Evolutionary conservation across 108 stramenopile species (phyloP).

Genomic region (Nitzschia sp.): DNA sequence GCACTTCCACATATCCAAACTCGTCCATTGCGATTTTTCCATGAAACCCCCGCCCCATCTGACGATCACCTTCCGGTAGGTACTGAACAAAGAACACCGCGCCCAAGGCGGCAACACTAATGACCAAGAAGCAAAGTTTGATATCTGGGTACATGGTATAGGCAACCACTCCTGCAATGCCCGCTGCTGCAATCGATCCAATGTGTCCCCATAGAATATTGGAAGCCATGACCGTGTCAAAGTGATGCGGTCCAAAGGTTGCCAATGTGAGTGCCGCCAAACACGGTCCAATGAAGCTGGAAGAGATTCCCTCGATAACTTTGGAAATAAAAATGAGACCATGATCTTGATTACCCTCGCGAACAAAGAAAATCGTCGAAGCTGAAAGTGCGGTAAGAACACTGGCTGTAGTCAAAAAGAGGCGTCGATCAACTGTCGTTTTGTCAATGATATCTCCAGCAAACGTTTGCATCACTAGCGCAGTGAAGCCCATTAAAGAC

Average conservation of each 20-base stretch:
- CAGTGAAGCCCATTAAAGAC: conserved; percentile 82
- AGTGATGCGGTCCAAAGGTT: conserved; percentile 79
- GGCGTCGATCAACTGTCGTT: conserved; percentile 73
- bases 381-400: conserved; percentile 78
- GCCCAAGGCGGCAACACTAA: conserved; percentile 66
- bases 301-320: conserved; percentile 77
- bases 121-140: conserved; percentile 84
- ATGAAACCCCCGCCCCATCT: conserved; percentile 77
- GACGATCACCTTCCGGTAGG: conserved; percentile 75
- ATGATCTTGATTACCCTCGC: conserved; percentile 70
- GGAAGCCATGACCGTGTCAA: conserved; percentile 82
- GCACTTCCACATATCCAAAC: conserved; percentile 44
- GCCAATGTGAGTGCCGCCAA: conserved; percentile 77
- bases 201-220: conserved; percentile 88
- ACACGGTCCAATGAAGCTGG: conserved; percentile 85
- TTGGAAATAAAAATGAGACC: conserved; percentile 74
- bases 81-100: conserved; percentile 70
- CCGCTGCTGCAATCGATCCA: conserved; percentile 70
- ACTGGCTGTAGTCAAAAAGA: conserved; percentile 61
- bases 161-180: conserved; percentile 66
- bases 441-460: conserved; percentile 83
- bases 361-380: conserved; percentile 80
- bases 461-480: conserved; percentile 74
- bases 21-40: conserved; percentile 53
- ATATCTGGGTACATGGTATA: conserved; percentile 77